Base-by-base conservation (phyloP, 495 filamentous ascomycete species). In the Aspergillus ellipticus region DNA sequence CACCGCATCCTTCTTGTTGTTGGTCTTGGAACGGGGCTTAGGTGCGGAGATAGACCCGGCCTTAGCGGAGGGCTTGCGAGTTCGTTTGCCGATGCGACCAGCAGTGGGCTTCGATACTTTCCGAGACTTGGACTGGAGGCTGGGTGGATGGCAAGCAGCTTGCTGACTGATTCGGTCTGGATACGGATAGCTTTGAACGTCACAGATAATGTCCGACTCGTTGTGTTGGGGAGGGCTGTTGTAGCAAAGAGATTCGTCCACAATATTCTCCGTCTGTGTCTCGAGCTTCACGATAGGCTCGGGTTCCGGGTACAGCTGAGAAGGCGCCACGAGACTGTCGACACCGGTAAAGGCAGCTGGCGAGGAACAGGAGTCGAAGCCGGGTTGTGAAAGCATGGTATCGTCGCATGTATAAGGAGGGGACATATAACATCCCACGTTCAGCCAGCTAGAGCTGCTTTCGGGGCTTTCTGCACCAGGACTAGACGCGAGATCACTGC, bases 381-480 rank as follows among this genome's bases (percentile, higher is more conserved):
- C 55, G 19, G 42, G 56, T 21, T 21, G 43, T 22, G 19, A 48
- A n/a, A 59, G 51, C 29, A 54, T 26, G 17, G 60, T 22, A 8
- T 72, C 67, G 7, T 70, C 64, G n/a, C 61, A 56, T 15, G 26
- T 61, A 49, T 51, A 61, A 15, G 56, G 20, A 5, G 62, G 56
- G 1, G 68, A 66, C 22, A 60, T 57, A 29, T 65, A 62, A 51
- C 59, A 65, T 5, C 43, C 64, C 31, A 63, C 56, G 11, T 54
- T 54, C 4, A 53, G 43, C 9, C 58, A 20, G 31, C 61, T 65
- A 21, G 58, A 39, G 26, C 48, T 57, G 24, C 51, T 64, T 39
- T 37, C 57, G 0, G 63, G 59, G 43, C 64, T 71, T 47, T 66
- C 66, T 1, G 59, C 49, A 16, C 59, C 63, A 6, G 68, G 65